phyloP scores from a whole-genome alignment of 441 rosid genomes.

The Pelargonium fulgidum region DNA sequence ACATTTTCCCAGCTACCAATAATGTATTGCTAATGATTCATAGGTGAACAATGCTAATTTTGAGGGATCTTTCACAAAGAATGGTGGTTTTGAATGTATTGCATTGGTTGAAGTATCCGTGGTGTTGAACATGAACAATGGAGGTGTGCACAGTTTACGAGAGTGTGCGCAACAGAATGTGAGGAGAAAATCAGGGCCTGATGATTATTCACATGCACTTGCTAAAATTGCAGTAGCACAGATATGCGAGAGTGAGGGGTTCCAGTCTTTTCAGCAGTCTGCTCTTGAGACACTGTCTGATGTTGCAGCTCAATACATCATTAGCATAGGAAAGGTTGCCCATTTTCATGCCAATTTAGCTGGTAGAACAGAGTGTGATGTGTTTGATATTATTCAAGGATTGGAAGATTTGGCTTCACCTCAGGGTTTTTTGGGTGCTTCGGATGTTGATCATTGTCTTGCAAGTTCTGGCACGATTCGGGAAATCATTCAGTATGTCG shows the following conservation, averaged over 20 bases:
- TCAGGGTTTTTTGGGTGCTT: slow-evolving; percentile 61
- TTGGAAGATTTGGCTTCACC: slow-evolving; percentile 56
- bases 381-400: slow-evolving; percentile 61
- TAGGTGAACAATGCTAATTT: slow-evolving; percentile 14
- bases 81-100: slow-evolving; percentile 29
- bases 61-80: slow-evolving; percentile 17
- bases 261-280: slow-evolving; percentile 63
- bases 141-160: slow-evolving; percentile 69
- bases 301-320: slow-evolving; percentile 43
- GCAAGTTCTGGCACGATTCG: slow-evolving; percentile 51
- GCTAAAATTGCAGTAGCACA: slow-evolving; percentile 71
- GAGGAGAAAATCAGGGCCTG: slow-evolving; percentile 34
- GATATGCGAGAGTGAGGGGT: slow-evolving; percentile 63
- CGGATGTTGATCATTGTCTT: slow-evolving; percentile 55
- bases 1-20: slow-evolving; percentile 7
- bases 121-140: slow-evolving; percentile 87
- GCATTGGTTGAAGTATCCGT: slow-evolving; percentile 46
- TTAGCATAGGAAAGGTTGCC: slow-evolving; percentile 48
- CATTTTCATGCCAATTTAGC: slow-evolving; percentile 52
- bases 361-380: slow-evolving; percentile 61
- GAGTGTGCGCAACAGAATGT: slow-evolving; percentile 32
- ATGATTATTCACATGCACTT: slow-evolving; percentile 48
- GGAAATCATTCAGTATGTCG: slow-evolving; percentile 58
- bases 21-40: slow-evolving; percentile 12
- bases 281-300: slow-evolving; percentile 72